A percentile compares a stretch with the other conserved stretches of the same genome.
Conservation (phyloP, 257 asterid genomes). For the Solanum paucissectum region DNA sequence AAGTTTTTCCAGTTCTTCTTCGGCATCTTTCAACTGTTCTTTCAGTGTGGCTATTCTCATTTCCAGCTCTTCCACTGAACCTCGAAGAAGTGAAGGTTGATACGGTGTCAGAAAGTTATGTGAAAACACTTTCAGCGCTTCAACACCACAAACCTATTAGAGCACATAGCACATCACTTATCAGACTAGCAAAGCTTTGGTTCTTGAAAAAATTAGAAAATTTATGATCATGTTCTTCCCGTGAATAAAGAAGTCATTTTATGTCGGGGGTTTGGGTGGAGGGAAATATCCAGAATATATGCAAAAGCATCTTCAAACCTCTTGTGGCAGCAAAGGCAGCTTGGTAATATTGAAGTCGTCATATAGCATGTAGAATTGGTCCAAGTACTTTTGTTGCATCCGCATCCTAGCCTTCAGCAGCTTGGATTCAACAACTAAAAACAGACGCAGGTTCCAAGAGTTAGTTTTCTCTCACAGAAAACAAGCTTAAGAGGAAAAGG, state of each 20-base stretch:
- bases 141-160: constrained; percentile 72
- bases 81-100: constrained; percentile 47
- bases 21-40: constrained; percentile 60
- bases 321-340: constrained; percentile 92
- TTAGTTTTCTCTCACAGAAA: background rate
- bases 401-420: constrained; percentile 85
- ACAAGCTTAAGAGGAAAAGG: background rate
- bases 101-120: constrained; percentile 49
- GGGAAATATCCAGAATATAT: background rate
- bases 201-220: background rate
- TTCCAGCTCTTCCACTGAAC: constrained; percentile 61
- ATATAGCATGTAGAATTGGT: constrained; percentile 84
- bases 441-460: background rate
- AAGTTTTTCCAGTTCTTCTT: constrained; percentile 54
- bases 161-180: background rate
- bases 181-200: background rate
- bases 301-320: constrained; percentile 31
- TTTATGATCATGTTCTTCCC: background rate
- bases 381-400: constrained; percentile 90
- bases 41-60: constrained; percentile 44
- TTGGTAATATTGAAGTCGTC: constrained; percentile 89
- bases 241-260: background rate
- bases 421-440: constrained; percentile 67
- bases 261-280: background rate
- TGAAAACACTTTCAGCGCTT: constrained; percentile 68